phyloP scores from a whole-genome alignment of 1,284 basidiomycete genomes.

The Singerocomus inundabilis region DNA sequence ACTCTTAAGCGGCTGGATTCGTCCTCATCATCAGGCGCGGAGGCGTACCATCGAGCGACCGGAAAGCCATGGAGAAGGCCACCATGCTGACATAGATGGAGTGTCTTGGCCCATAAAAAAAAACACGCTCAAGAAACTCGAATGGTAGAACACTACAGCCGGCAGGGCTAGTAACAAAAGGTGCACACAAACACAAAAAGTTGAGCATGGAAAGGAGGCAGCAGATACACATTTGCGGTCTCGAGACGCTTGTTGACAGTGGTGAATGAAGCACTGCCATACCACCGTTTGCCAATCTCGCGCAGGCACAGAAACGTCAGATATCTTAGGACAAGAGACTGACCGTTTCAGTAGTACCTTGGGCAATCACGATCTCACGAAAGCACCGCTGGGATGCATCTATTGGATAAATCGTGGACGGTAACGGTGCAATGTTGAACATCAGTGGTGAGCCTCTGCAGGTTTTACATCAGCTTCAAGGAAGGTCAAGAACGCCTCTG shows the following conservation, averaged over 20 bases:
- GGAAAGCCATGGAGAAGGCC: no score
- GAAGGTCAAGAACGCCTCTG: constrained; percentile 59
- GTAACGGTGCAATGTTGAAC: constrained; percentile 10
- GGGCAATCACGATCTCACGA: neutral
- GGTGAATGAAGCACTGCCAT: neutral
- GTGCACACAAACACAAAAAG: neutral
- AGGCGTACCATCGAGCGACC: no score
- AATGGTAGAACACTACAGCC: neutral
- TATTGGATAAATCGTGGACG: constrained; percentile 16
- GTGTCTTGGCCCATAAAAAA: no score
- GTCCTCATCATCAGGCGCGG: no score
- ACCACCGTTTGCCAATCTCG: neutral
- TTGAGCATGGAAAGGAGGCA: neutral
- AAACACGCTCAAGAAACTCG: neutral
- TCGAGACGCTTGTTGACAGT: neutral
- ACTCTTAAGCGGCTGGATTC: no score
- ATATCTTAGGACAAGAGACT: neutral
- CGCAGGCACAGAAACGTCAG: neutral
- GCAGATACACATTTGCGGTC: neutral
- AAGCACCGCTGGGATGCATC: constrained; percentile 5
- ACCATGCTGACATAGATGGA: no score
- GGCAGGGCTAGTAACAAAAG: neutral
- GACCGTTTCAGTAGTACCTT: neutral
- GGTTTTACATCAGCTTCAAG: constrained; percentile 61
- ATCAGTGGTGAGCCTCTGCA: constrained; percentile 51